Conservation (phyloP, 1,284 basidiomycete species). For the Leccinum glutinopallens region DNA sequence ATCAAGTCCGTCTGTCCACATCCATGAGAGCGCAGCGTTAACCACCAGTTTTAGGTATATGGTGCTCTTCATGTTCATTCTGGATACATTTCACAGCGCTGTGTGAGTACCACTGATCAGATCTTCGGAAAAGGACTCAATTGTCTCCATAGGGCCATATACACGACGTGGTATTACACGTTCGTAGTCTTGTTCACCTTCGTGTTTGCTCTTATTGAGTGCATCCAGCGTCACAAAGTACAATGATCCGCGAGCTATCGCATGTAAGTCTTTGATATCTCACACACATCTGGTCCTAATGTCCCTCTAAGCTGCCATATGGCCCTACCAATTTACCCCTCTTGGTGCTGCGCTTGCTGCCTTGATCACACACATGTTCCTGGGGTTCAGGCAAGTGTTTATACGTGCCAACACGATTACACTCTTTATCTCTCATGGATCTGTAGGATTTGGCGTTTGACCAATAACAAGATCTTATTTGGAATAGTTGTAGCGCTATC, state of each 20-base stretch:
- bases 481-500: background rate
- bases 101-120: background rate
- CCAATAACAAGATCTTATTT: background rate
- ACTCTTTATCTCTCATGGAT: background rate
- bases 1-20: background rate
- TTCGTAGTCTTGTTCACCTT: background rate
- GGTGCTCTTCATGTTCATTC: constrained; percentile 2
- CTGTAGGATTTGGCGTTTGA: constrained; percentile 5
- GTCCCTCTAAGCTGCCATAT: background rate
- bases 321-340: constrained; percentile 5
- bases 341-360: constrained; percentile 7
- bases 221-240: background rate
- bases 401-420: background rate
- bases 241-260: background rate
- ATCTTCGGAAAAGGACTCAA: background rate
- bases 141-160: constrained; percentile 4
- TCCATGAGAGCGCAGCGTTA: background rate
- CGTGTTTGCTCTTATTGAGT: background rate
- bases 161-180: constrained; percentile 3
- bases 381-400: constrained; percentile 4
- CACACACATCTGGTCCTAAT: background rate
- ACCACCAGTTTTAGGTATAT: background rate
- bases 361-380: constrained; percentile 4
- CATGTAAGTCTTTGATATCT: background rate
- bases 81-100: constrained; percentile 5